Base-by-base conservation (phyloP, 768 basidiomycete genomes). In the Trametes villosa region DNA sequence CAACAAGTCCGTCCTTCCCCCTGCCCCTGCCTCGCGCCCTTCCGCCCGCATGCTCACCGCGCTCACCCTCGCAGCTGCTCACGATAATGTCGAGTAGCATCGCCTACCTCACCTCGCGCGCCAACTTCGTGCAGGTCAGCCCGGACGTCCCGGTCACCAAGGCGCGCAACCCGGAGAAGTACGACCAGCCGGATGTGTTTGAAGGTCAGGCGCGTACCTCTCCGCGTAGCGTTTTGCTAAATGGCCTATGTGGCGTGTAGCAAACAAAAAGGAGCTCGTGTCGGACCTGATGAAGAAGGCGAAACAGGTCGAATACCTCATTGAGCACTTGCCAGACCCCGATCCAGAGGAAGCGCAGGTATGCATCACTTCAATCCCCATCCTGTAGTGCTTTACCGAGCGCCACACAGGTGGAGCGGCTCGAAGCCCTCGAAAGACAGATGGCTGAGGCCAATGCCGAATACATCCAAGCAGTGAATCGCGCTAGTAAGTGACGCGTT, bases 1-100 rank as follows among this genome's bases (percentile, higher is more conserved):
- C 94, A 96, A 76, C 86, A 91, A 78, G 92, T 89, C 54, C 53
- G 77, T 63, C 42, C 3, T 15, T 53, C 15, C 27, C 46, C 8
- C 46, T 13, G 20, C 31, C 33, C 42, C 24, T 18, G 22, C 7
- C 20, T 29, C 24, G 8, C 9, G 6, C 31, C 30, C 27, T 9
- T 33, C 42, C 34, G 9, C 17, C 26, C n/a, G 30, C 22, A 27
- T 27, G 36, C 59, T 53, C 15, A 24, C 29, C 30, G 29, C 27
- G 18, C 17, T 42, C 18, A 18, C 17, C 24, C 34, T 15, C 24
- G 30, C 46, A 94, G 89, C 85, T 96, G 70, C 83, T 96, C 65
- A 87, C 82, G 64, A 94, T 96, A 74, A 94, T 94, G 90, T 89
- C 90, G 57, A 87, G 85, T 66, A 89, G 83, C 62, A 83, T 96